Base-by-base conservation (phyloP, 257 asterid genomes). In the Phtheirospermum japonicum region DNA sequence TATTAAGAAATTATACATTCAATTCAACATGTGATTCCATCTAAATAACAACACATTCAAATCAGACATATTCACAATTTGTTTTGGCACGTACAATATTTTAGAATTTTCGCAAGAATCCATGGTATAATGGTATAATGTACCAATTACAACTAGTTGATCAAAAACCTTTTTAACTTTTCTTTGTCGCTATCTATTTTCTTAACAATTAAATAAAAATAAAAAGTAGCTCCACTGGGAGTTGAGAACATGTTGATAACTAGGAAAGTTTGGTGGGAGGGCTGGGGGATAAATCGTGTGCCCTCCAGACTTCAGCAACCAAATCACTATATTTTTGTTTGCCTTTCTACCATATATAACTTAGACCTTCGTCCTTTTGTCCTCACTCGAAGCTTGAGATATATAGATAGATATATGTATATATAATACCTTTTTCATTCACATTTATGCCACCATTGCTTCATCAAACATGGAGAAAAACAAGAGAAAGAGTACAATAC, bases 271-370 rank as follows among this genome's bases (percentile, higher is more conserved):
- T 10, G 53, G 68, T 69, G 50, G 46, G 52, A 23, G 3, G 28
- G 28, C 2, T 23, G 28, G 28, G 42, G 34, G 8, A 1, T 23
- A 23, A 59, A 40, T 50, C 11, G 69, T 62, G 73, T 63, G 65
- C 36, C 33, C 18, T 70, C 65, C 75, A 23, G 28, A 23, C 28
- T 23, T 23, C 28, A 70, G 63, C 75, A 59, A 70, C 75, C 75
- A 55, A 20, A 43, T 33, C 73, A 49, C 49, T 6, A 46, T 37
- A 34, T 51, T 59, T 67, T 12, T 20, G 52, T 19, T 7, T 6
- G 14, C 23, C 2, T 19, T 7, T 46, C 1, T 58, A 3, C 56
- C n/a, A n/a, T n/a, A n/a, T n/a, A n/a, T n/a, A n/a, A n/a, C n/a
- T n/a, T n/a, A n/a, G n/a, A n/a, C n/a, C n/a, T n/a, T n/a, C n/a